A percentile compares a stretch with the other conserved stretches of the same genome.
Conservation (phyloP, 257 asterid genomes). For the Salvia rosmarinus region DNA sequence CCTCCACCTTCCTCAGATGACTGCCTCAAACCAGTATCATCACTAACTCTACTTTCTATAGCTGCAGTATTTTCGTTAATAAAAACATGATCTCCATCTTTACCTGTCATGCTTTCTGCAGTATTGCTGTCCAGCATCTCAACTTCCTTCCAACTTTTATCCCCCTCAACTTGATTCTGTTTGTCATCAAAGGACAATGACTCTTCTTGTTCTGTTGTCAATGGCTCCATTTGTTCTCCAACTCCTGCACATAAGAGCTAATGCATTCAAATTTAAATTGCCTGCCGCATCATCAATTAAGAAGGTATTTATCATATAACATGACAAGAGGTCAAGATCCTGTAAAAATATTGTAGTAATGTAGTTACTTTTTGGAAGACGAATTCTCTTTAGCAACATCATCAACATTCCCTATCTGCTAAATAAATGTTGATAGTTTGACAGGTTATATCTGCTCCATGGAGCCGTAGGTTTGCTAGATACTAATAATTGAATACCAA, state of each 20-base stretch:
- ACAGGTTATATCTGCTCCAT: slow-evolving; percentile 23
- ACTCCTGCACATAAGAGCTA: slow-evolving; percentile 49
- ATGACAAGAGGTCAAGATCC: neutral
- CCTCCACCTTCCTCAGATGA: slow-evolving; percentile 48
- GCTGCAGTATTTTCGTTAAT: slow-evolving; percentile 48
- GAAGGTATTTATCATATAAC: slow-evolving; percentile 25
- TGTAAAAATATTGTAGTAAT: neutral
- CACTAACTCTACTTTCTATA: slow-evolving; percentile 47
- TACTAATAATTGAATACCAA: slow-evolving; percentile 6
- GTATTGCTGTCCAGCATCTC: slow-evolving; percentile 44
- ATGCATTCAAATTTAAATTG: slow-evolving; percentile 28
- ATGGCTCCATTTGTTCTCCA: slow-evolving; percentile 63
- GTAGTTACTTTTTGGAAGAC: neutral
- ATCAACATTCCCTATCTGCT: slow-evolving; percentile 10
- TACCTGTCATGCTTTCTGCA: slow-evolving; percentile 49
- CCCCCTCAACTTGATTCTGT: slow-evolving; percentile 44
- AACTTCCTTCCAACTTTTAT: slow-evolving; percentile 44
- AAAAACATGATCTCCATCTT: slow-evolving; percentile 44
- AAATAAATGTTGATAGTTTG: slow-evolving; percentile 2
- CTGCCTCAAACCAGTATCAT: slow-evolving; percentile 41
- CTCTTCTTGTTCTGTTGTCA: slow-evolving; percentile 60
- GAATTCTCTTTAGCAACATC: slow-evolving; percentile 7
- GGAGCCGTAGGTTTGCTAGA: slow-evolving; percentile 3
- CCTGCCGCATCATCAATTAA: neutral
- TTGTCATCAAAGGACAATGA: slow-evolving; percentile 52